Conservation (phyloP, 2,329 filamentous ascomycete genomes). For the Apiospora malaysiana region DNA sequence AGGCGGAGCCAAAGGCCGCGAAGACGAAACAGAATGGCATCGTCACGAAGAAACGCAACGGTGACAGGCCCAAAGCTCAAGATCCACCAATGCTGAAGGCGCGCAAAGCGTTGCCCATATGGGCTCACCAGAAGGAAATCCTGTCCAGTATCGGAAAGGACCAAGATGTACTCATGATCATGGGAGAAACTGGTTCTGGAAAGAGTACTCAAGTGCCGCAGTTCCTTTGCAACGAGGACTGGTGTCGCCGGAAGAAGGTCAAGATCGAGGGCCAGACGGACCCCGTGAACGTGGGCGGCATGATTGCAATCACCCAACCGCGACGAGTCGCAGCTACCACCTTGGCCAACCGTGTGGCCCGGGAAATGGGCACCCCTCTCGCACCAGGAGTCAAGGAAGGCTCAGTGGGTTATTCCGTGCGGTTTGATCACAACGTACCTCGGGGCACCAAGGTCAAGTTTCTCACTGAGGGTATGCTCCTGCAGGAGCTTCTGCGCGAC, state of each 20-base stretch:
- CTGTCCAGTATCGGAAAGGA: constrained; percentile 65
- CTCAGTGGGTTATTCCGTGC: constrained; percentile 87
- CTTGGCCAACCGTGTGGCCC: constrained; percentile 83
- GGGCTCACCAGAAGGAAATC: constrained; percentile 74
- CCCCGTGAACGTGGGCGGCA: constrained; percentile 69
- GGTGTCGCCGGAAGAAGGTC: constrained; percentile 71
- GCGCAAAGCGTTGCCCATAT: constrained; percentile 80
- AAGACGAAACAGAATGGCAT: not conserved
- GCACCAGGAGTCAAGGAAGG: constrained; percentile 48
- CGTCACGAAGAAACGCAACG: constrained; percentile 13
- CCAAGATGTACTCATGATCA: constrained; percentile 77
- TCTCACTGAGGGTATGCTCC: constrained; percentile 92
- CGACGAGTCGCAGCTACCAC: constrained; percentile 93
- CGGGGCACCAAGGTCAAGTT: constrained; percentile 88
- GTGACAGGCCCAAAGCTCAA: constrained; percentile 21
- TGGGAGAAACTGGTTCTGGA: constrained; percentile 94
- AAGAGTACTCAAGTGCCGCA: constrained; percentile 98
- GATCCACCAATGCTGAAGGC: constrained; percentile 41
- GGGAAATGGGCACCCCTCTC: constrained; percentile 69
- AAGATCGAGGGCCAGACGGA: constrained; percentile 48
- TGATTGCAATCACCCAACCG: constrained; percentile 93
- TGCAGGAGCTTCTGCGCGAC: constrained; percentile 91
- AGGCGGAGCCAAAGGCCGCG: not conserved
- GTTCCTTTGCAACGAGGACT: constrained; percentile 78
- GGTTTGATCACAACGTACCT: constrained; percentile 89